Evolutionary conservation across 805 yeast species (phyloP).

Genomic region (Pichia gijzeniarum): DNA sequence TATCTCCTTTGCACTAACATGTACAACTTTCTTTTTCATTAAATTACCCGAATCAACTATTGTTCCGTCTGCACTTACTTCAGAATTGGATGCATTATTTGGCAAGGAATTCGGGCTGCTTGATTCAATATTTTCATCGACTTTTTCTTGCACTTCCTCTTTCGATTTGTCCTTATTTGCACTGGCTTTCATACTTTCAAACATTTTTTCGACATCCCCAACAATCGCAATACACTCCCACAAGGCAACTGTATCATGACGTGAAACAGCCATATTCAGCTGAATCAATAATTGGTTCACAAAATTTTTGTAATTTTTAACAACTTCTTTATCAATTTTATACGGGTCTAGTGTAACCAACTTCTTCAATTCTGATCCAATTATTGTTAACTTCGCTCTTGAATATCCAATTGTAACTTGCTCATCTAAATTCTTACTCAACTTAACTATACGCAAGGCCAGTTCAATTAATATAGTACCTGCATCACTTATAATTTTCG

Average conservation of each 20-base stretch:
- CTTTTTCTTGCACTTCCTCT: neutral
- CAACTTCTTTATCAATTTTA: constrained; percentile 35
- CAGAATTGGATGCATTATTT: too few relatives aligned
- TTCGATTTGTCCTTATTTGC: neutral
- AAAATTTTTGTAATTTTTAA: constrained; percentile 49
- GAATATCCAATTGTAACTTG: constrained; percentile 53
- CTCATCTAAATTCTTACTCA: constrained; percentile 46
- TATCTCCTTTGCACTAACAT: constrained; percentile 8
- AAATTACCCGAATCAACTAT: neutral
- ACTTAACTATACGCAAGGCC: constrained; percentile 38
- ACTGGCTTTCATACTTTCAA: constrained; percentile 42
- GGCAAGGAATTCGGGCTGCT: too few relatives aligned
- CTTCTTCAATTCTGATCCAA: constrained; percentile 54
- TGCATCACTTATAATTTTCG: constrained; percentile 46
- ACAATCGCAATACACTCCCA: constrained; percentile 64
- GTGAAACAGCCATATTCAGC: constrained; percentile 46
- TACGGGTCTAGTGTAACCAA: constrained; percentile 4
- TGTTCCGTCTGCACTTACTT: constrained; percentile 2
- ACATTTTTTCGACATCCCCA: constrained; percentile 69
- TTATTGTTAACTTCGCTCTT: constrained; percentile 56
- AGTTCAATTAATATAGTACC: constrained; percentile 44
- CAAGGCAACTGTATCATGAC: constrained; percentile 49
- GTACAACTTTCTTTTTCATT: neutral
- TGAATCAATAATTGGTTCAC: constrained; percentile 54
- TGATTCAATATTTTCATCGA: neutral